A percentile compares a stretch with the other conserved stretches of the same genome.
phyloP scores from a whole-genome alignment of 805 yeast genomes.

The Sungouiozyma intestinalis region DNA sequence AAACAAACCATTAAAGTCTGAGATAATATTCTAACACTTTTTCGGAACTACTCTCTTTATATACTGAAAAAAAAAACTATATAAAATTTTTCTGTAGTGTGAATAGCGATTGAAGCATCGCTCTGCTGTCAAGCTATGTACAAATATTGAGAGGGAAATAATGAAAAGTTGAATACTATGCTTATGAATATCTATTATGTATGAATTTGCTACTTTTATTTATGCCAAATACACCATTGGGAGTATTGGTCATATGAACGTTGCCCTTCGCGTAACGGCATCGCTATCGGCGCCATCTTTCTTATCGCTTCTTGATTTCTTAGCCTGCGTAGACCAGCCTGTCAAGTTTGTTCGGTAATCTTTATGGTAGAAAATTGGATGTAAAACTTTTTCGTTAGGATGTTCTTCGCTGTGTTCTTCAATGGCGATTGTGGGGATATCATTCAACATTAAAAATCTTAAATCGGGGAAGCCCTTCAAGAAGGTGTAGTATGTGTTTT shows the following conservation, averaged over 20 bases:
- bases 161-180: not conserved
- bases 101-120: too few species aligned
- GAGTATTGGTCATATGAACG: conserved; percentile 6
- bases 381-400: conserved; percentile 20
- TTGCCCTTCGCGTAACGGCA: conserved; percentile 16
- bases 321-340: conserved; percentile 19
- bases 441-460: conserved; percentile 32
- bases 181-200: not conserved
- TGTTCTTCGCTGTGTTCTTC: conserved; percentile 11
- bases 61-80: not conserved
- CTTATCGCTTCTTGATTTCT: conserved; percentile 6
- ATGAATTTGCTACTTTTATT: not conserved
- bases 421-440: conserved; percentile 28
- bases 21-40: not conserved
- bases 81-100: too few species aligned
- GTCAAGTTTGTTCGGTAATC: conserved; percentile 26
- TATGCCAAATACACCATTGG: not conserved
- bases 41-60: not conserved
- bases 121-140: too few species aligned
- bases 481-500: conserved; percentile 28
- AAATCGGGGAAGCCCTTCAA: conserved; percentile 26
- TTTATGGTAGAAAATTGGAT: conserved; percentile 29
- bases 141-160: too few species aligned
- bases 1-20: not conserved
- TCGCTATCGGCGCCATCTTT: conserved; percentile 9